Percentiles rank a stretch among this genome's conserved stretches.
phyloP scores from a whole-genome alignment of 2,329 filamentous ascomycete species.

The Diplocarpon mali region DNA sequence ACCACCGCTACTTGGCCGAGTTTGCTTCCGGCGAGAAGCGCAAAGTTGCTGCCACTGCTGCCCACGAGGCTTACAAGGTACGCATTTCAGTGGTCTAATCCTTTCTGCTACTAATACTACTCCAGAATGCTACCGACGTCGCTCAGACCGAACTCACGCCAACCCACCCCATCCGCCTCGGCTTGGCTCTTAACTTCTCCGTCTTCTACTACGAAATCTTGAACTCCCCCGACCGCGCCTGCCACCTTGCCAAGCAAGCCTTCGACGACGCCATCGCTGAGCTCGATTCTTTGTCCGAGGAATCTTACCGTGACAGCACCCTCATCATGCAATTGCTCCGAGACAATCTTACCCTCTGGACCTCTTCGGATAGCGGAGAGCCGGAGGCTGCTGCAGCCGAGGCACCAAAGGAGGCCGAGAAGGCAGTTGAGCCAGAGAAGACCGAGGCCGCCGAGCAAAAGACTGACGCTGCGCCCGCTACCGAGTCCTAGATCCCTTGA shows the following conservation, averaged over 20 bases:
- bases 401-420: constrained; percentile 51
- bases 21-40: constrained; percentile 89
- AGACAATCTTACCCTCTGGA: constrained; percentile 97
- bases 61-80: constrained; percentile 97
- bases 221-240: constrained; percentile 94
- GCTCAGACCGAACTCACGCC: constrained; percentile 95
- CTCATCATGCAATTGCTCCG: constrained; percentile 98
- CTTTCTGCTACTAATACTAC: constrained; percentile 6
- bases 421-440: constrained; percentile 39
- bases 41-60: constrained; percentile 75
- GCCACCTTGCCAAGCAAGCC: constrained; percentile 97
- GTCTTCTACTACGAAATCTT: constrained; percentile 99
- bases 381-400: constrained; percentile 49
- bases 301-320: constrained; percentile 98
- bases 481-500: constrained; percentile 41
- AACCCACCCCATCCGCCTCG: constrained; percentile 95
- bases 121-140: constrained; percentile 88
- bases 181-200: constrained; percentile 96
- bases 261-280: constrained; percentile 97
- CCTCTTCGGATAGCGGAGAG: constrained; percentile 81
- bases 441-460: constrained; percentile 23
- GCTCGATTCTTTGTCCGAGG: constrained; percentile 94
- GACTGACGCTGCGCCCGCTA: constrained; percentile 30
- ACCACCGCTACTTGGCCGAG: constrained; percentile 91
- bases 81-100: constrained; percentile 20